Evolutionary conservation across 768 basidiomycete species (phyloP).

Genomic region (Tulasnella sp.): DNA sequence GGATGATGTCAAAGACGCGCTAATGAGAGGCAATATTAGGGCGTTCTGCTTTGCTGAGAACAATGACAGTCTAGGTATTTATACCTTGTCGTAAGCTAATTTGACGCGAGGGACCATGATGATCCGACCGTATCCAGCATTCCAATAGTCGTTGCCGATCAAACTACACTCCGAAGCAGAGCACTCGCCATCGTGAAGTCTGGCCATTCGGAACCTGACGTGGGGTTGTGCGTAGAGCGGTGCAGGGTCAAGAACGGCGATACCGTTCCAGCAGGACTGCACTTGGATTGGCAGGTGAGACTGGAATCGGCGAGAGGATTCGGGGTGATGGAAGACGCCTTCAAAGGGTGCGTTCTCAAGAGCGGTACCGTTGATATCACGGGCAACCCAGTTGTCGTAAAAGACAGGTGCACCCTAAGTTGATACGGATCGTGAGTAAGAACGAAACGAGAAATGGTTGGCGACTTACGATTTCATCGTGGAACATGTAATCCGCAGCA

Average conservation of each 20-base stretch:
- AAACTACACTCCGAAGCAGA: slow-evolving; percentile 91
- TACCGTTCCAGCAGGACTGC: slow-evolving; percentile 98
- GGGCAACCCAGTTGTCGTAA: slow-evolving; percentile 97
- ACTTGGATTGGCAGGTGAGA: slow-evolving; percentile 90
- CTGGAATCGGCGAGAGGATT: slow-evolving; percentile 73
- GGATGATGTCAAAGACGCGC: background rate
- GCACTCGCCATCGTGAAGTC: slow-evolving; percentile 77
- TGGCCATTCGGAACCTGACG: slow-evolving; percentile 93
- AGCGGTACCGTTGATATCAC: slow-evolving; percentile 97
- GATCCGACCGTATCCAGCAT: slow-evolving; percentile 88
- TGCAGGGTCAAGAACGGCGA: slow-evolving; percentile 89
- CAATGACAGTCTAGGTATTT: background rate
- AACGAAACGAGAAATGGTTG: background rate
- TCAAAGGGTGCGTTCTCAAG: slow-evolving; percentile 98
- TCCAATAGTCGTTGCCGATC: slow-evolving; percentile 99
- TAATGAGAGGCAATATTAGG: background rate
- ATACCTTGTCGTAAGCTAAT: slow-evolving; percentile 81
- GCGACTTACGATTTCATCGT: slow-evolving; percentile 70
- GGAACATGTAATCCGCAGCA: slow-evolving; percentile 98
- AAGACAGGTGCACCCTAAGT: slow-evolving; percentile 73
- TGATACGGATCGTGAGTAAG: background rate
- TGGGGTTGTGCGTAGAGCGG: slow-evolving; percentile 89
- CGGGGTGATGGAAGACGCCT: slow-evolving; percentile 74
- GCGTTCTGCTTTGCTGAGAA: background rate
- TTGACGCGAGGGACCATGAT: slow-evolving; percentile 98